Percentiles rank a stretch among this genome's conserved stretches.
Conservation (phyloP, 257 asterid species). For the Echites panduratus region DNA sequence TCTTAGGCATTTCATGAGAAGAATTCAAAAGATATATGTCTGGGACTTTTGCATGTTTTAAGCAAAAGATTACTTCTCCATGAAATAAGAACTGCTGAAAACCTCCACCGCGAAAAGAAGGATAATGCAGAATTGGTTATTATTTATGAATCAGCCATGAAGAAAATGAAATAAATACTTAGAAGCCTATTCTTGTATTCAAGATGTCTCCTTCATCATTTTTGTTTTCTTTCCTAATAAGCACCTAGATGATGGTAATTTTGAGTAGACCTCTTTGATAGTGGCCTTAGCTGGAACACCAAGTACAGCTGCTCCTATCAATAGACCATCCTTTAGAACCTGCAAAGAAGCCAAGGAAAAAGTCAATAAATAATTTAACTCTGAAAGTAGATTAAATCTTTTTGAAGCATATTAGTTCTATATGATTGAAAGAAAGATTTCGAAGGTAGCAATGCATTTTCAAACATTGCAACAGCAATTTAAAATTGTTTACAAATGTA, state of each 20-base stretch:
- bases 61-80: no score
- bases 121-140: not conserved
- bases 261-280: conserved; percentile 65
- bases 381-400: not conserved
- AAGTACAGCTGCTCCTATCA: conserved; percentile 93
- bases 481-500: not conserved
- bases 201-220: not conserved
- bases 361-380: not conserved
- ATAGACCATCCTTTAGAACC: conserved; percentile 84
- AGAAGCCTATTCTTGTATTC: not conserved
- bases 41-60: not conserved
- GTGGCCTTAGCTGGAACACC: conserved; percentile 98
- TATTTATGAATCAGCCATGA: not conserved
- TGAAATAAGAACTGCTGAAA: not conserved
- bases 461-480: not conserved
- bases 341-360: conserved; percentile 25
- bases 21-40: not conserved
- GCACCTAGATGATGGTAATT: not conserved
- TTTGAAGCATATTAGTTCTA: not conserved
- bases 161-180: not conserved
- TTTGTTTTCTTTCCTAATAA: not conserved
- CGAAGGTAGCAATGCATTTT: not conserved
- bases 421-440: not conserved
- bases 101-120: not conserved
- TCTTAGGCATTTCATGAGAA: not conserved